Evolutionary conservation across 2,329 filamentous ascomycete species (phyloP), one percentile per base, ranked within the genome.

Genomic region (Mycosphaerelloides madeirae): DNA sequence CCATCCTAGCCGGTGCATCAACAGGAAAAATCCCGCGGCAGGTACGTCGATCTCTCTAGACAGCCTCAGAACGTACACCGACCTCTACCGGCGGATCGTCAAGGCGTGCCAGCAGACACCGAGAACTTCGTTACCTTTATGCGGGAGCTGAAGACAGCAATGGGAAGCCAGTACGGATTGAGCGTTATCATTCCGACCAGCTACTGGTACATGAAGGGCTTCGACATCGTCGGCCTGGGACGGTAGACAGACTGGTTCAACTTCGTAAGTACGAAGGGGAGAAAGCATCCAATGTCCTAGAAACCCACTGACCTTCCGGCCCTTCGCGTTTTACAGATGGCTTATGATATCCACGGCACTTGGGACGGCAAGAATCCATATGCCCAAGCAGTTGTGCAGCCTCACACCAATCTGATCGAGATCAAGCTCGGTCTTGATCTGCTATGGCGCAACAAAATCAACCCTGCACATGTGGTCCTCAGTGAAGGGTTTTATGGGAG

Each of bases 371-470:
- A 36, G 4, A 43, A 35, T 36, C 40, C 40, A 57, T 53, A 65
- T 41, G 71, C 70, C 0, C n/a, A n/a, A n/a, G 33, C 60, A 0
- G 58, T 57, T 11, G 55, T 68, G 3, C 47, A 61, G 12, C 54
- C 58, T 0, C 72, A 76, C 46, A 72, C 73, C 0, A 74, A 76
- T 48, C 42, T 75, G 0, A 72, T 71, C 2, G 71, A 76, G 53
- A 75, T 75, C 14, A 58, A 69, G 3, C 20, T 50, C 0, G 62
- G 62, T 0, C 37, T 73, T 0, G 64, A 74, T 3, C 65, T 77
- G 0, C 55, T 77, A 3, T 77, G 74, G 71, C 61, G 70, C 6
- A 68, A 64, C 22, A 53, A 66, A 18, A 56, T 79, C 1, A 50
- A 59, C 0, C 62, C 75, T 0, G 35, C 48, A 0, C 71, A 74